phyloP scores from a whole-genome alignment of 768 basidiomycete genomes.

The Daedaleopsis sinensis region DNA sequence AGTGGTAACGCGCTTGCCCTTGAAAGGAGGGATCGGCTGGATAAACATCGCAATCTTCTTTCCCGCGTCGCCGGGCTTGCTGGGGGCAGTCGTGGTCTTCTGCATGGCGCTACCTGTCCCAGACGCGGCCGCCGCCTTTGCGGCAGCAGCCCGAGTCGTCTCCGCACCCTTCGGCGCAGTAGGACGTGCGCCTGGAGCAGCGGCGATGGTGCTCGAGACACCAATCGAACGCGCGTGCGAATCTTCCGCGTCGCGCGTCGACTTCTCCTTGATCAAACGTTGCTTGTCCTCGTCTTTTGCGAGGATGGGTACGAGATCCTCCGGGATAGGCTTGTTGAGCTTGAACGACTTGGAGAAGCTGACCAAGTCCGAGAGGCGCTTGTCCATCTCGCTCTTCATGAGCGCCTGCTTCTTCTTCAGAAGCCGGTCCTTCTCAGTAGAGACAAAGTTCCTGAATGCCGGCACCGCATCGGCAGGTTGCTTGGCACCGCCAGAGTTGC shows the following conservation, averaged over 20 bases:
- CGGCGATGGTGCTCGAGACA: conserved; percentile 44
- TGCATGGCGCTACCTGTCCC: conserved; percentile 9
- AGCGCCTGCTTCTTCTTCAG: conserved; percentile 90
- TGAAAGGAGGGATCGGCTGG: conserved; percentile 90
- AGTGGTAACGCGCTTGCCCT: conserved; percentile 53
- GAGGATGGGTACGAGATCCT: conserved; percentile 89
- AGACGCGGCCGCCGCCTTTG: conserved; percentile 19
- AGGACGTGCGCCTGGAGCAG: conserved; percentile 36
- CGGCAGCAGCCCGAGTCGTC: conserved; percentile 12
- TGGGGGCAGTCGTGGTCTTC: conserved; percentile 23
- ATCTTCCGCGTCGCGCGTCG: conserved; percentile 67
- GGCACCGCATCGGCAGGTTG: conserved; percentile 69
- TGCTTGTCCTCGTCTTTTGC: conserved; percentile 95
- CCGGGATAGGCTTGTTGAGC: conserved; percentile 95
- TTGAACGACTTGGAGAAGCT: conserved; percentile 96
- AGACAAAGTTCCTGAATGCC: conserved; percentile 92
- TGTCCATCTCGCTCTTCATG: conserved; percentile 93
- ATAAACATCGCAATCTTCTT: conserved; percentile 72
- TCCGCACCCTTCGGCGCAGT: conserved; percentile 29
- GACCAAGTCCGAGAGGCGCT: conserved; percentile 88
- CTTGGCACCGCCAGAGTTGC: conserved; percentile 5
- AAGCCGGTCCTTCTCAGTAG: conserved; percentile 86
- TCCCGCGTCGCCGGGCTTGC: conserved; percentile 17
- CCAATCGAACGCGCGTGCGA: conserved; percentile 67
- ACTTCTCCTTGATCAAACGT: conserved; percentile 78